Evolutionary conservation across 140 eudicot species (phyloP), one percentile per base, ranked within the genome.

Genomic region (Oenanthe javanica): DNA sequence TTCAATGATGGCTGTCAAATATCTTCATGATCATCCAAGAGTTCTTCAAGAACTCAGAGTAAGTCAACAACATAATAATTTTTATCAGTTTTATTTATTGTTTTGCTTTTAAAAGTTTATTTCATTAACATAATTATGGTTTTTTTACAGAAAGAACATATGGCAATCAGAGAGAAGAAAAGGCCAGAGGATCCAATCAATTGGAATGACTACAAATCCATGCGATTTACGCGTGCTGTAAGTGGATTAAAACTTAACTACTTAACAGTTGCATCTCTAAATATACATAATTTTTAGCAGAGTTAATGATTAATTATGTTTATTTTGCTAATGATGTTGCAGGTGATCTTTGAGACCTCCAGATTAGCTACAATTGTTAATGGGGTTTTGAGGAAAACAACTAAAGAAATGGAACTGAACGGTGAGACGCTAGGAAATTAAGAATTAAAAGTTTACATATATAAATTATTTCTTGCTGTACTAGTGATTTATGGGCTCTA

Each of bases 1-100:
- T 48, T 81, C 88, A 9, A 90, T 90, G 96, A 90, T 90, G 96
- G 89, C 91, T 74, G 85, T 90, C 80, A 90, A 90, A 80, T 90
- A 90, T 79, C 91, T 90, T 45, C 91, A 88, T 81, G 89, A 90
- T 85, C 88, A 90, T 84, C 96, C 89, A 63, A 59, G 77, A 59
- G 92, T 78, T 72, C 84, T 90, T 67, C 80, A 88, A 75, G 88
- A 90, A 79, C 84, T 90, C 4, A 86, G 88, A 80, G 92, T 90
- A 76, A 77, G 82, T 46, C n/a, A 67, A 6, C 71, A 63, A 6
- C 59, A 42, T n/a, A 15, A 11, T 16, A 46, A 76, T 47, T 0
- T 13, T 69, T 4, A 4, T 69, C 74, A 12, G 21, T 69, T 66
- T 69, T 46, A 23, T 18, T 48, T 48, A 10, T 12, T n/a, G 31